phyloP scores from a whole-genome alignment of 768 basidiomycete species.

The Rhizopogon vesiculosus region DNA sequence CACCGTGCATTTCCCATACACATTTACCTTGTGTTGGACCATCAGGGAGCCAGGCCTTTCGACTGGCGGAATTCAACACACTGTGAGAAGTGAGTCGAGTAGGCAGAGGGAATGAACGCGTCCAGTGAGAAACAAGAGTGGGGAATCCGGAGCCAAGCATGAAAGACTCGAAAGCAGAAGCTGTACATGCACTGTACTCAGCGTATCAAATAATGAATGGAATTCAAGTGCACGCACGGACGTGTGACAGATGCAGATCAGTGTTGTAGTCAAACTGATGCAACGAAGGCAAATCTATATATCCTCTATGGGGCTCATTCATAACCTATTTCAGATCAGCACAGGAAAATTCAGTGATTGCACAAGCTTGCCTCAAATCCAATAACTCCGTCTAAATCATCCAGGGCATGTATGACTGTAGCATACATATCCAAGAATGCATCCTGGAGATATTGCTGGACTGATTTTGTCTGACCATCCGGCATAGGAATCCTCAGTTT shows the following conservation, averaged over 20 bases:
- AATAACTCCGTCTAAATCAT: conserved; percentile 71
- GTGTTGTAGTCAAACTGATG: conserved; percentile 92
- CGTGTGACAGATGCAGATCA: conserved; percentile 79
- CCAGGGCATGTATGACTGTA: conserved; percentile 59
- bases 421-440: conserved; percentile 79
- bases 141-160: conserved; percentile 88
- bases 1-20: conserved; percentile 87
- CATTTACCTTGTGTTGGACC: conserved; percentile 73
- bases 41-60: conserved; percentile 66
- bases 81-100: conserved; percentile 58
- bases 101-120: conserved; percentile 85
- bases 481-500: conserved; percentile 52
- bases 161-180: conserved; percentile 85
- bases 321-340: conserved; percentile 53
- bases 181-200: conserved; percentile 28
- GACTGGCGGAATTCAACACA: conserved; percentile 55
- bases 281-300: conserved; percentile 76
- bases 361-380: conserved; percentile 76
- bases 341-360: neutral
- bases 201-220: neutral
- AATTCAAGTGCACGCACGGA: conserved; percentile 48
- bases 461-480: conserved; percentile 47
- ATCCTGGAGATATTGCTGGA: conserved; percentile 82
- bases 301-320: conserved; percentile 95
- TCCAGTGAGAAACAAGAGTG: conserved; percentile 73